A percentile compares a stretch with the other conserved stretches of the same genome.
These are phyloP conservation scores for Emiliania huxleyi DNA, from an alignment of 78 protist genomes.

Conservation along the genomic window DNA sequence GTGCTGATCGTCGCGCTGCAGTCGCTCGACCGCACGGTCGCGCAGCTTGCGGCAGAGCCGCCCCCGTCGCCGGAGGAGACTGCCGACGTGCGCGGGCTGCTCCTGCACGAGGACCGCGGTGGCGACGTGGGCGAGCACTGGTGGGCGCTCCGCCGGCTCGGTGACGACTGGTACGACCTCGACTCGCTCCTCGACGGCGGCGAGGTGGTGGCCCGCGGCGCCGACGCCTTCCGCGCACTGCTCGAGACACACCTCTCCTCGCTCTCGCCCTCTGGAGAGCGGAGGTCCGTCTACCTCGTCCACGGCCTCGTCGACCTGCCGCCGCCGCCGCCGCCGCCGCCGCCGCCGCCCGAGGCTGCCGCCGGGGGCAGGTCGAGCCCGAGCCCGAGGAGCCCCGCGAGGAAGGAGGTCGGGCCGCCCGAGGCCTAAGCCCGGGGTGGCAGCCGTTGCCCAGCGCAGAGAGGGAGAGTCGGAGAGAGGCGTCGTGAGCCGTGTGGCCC, in stretches of 20 bases:
- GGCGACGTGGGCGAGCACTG: not conserved
- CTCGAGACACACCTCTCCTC: not conserved
- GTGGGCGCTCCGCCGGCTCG: not conserved
- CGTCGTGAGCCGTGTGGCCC: too few species aligned
- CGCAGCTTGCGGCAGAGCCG: not conserved
- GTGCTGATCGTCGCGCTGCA: not conserved
- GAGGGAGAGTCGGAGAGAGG: too few species aligned
- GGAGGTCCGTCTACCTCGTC: not conserved
- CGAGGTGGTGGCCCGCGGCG: not conserved
- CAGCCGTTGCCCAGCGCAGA: too few species aligned
- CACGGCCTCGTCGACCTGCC: not conserved
- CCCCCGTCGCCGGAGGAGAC: not conserved
- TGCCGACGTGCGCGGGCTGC: not conserved
- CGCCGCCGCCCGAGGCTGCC: too few species aligned
- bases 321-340: too few species aligned
- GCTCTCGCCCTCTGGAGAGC: not conserved
- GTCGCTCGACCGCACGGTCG: not conserved
- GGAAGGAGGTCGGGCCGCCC: too few species aligned
- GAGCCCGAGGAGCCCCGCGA: too few species aligned
- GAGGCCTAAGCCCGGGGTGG: too few species aligned
- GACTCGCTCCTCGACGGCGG: not conserved
- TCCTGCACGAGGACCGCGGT: not conserved
- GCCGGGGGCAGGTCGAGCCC: too few species aligned
- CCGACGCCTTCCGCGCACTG: not conserved
- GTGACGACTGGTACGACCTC: not conserved